phyloP scores from a whole-genome alignment of 2,329 filamentous ascomycete species.

The Cordyceps cicadae region DNA sequence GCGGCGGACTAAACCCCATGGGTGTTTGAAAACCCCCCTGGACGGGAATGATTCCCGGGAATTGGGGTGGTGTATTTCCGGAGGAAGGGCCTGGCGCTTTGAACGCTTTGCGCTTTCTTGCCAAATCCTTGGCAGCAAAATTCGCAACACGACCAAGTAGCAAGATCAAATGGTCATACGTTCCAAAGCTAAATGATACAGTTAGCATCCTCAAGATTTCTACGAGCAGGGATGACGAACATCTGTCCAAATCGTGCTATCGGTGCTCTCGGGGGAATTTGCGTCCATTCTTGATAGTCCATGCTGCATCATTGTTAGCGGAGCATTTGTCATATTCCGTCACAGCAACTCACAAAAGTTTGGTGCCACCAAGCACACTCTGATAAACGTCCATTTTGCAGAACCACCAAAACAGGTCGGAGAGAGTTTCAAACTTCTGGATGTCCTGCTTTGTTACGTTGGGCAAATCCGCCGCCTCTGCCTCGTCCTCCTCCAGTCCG shows the following conservation, averaged over 20 bases:
- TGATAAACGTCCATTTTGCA: slow-evolving; percentile 91
- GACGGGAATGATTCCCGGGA: slow-evolving; percentile 49
- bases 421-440: slow-evolving; percentile 69
- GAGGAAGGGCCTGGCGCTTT: slow-evolving; percentile 20
- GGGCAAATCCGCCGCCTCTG: slow-evolving; percentile 17
- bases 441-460: slow-evolving; percentile 53
- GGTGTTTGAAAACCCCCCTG: slow-evolving; percentile 42
- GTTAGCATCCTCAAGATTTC: neutral
- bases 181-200: slow-evolving; percentile 58
- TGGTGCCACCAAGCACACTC: slow-evolving; percentile 77
- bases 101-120: slow-evolving; percentile 62
- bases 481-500: slow-evolving; percentile 25
- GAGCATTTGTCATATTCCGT: neutral
- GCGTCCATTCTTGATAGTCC: slow-evolving; percentile 72
- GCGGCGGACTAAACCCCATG: slow-evolving; percentile 46
- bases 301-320: slow-evolving; percentile 43
- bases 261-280: slow-evolving; percentile 77
- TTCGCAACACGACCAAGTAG: slow-evolving; percentile 71
- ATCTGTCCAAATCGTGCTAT: slow-evolving; percentile 68
- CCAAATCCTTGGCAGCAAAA: slow-evolving; percentile 69
- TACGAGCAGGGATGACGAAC: slow-evolving; percentile 33
- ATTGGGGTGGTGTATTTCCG: slow-evolving; percentile 31
- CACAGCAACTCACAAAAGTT: slow-evolving; percentile 61
- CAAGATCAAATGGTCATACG: slow-evolving; percentile 79
- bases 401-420: slow-evolving; percentile 94